phyloP scores from a whole-genome alignment of 192 early-diverging fungal genomes.

The Gamsiella multidivaricata region DNA sequence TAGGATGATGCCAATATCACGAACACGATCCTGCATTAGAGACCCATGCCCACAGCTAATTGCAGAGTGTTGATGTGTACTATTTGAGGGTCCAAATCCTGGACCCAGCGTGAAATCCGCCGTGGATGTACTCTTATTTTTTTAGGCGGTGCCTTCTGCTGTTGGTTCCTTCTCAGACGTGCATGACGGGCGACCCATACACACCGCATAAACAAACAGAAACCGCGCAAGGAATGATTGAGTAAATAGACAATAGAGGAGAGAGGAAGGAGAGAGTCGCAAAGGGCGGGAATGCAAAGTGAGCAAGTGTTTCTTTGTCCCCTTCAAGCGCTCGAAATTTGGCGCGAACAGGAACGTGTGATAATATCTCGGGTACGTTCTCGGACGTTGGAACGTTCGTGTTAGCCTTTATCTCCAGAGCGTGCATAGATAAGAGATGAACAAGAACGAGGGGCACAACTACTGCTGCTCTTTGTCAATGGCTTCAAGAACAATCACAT shows the following conservation, averaged over 20 bases:
- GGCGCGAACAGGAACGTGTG: conserved; percentile 4
- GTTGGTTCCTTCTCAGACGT: conserved; percentile 1
- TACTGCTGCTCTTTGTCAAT: no score
- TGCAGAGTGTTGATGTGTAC: no score
- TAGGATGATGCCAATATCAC: neutral
- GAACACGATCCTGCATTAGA: neutral
- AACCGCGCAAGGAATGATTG: conserved; percentile 1
- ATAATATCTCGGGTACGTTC: neutral
- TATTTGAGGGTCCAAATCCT: neutral
- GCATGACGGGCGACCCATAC: conserved; percentile 5
- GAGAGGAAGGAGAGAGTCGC: neutral
- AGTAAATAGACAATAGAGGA: neutral
- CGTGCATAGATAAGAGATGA: no score
- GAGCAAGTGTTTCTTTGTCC: no score
- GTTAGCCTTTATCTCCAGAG: neutral
- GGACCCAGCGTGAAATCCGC: neutral
- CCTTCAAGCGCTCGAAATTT: no score
- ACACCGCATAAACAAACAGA: conserved; percentile 13
- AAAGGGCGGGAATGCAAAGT: neutral
- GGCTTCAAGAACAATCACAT: no score
- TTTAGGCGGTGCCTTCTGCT: neutral
- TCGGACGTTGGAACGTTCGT: neutral
- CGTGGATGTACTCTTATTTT: neutral
- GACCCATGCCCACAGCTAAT: neutral
- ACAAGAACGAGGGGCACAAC: no score